phyloP scores from a whole-genome alignment of 371 early-diverging fungal species.

The Mortierella sp. region DNA sequence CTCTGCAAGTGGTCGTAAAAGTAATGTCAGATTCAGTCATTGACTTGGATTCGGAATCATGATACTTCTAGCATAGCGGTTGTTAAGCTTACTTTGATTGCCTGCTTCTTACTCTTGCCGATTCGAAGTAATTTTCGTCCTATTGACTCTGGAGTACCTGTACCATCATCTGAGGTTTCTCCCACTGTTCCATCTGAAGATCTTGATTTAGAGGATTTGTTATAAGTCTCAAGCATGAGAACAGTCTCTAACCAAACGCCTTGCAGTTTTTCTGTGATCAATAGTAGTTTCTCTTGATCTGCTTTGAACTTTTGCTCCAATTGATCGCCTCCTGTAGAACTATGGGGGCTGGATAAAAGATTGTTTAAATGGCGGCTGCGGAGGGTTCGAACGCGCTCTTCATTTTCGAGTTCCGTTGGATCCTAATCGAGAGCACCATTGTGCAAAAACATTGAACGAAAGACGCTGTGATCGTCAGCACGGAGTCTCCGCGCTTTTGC shows the following conservation, averaged over 20 bases:
- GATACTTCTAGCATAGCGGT: background rate
- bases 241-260: slow-evolving; percentile 10
- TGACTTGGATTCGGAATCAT: background rate
- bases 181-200: background rate
- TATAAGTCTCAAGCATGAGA: slow-evolving; percentile 11
- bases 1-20: background rate
- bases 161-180: background rate
- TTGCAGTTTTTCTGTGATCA: background rate
- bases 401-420: slow-evolving; percentile 28
- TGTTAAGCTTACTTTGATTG: slow-evolving; percentile 30
- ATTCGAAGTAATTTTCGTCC: slow-evolving; percentile 20
- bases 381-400: slow-evolving; percentile 32
- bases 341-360: slow-evolving; percentile 25
- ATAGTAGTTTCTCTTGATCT: slow-evolving; percentile 37
- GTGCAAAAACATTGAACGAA: background rate
- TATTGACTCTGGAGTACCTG: slow-evolving; percentile 7
- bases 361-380: slow-evolving; percentile 42
- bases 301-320: slow-evolving; percentile 16
- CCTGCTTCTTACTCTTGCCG: slow-evolving; percentile 26
- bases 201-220: background rate
- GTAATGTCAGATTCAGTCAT: background rate
- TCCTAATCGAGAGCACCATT: slow-evolving; percentile 21
- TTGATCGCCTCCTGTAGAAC: slow-evolving; percentile 6
- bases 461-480: background rate
- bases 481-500: background rate